A percentile compares a stretch with the other conserved stretches of the same genome.
These are phyloP conservation scores for Sporothrix sp. DNA, from an alignment of 2,329 filamentous ascomycete species.

Conservation along the genomic window DNA sequence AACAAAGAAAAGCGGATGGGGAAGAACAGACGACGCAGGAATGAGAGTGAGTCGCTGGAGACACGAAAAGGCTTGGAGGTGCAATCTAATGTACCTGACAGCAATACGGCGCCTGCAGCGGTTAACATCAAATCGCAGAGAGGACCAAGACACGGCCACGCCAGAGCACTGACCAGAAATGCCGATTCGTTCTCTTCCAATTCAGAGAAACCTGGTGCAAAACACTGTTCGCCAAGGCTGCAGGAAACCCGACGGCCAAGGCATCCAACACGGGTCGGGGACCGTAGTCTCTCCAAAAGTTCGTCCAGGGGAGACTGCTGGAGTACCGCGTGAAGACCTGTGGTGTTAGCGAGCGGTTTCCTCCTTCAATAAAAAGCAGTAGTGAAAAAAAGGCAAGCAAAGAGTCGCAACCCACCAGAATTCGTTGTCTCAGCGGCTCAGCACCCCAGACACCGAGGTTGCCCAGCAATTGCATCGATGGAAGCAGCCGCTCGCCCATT, in stretches of 20 bases:
- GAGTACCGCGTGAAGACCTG: slow-evolving; percentile 45
- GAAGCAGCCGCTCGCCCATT: slow-evolving; percentile 33
- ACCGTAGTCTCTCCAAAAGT: slow-evolving; percentile 28
- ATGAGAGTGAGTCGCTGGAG: slow-evolving; percentile 43
- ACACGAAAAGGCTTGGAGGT: slow-evolving; percentile 43
- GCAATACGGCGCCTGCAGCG: slow-evolving; percentile 12
- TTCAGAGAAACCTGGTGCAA: slow-evolving; percentile 24
- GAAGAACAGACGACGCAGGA: slow-evolving; percentile 32
- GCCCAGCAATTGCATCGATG: slow-evolving; percentile 28
- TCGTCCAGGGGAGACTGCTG: slow-evolving; percentile 37
- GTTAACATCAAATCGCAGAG: too few species aligned
- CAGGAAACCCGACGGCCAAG: slow-evolving; percentile 32
- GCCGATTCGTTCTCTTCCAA: slow-evolving; percentile 16
- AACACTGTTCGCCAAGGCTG: slow-evolving; percentile 26
- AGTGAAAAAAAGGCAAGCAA: background rate
- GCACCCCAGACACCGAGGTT: slow-evolving; percentile 42
- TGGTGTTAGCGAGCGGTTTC: slow-evolving; percentile 10
- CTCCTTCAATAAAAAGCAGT: too few species aligned
- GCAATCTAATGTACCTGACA: slow-evolving; percentile 33
- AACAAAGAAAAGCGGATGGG: slow-evolving; percentile 40
- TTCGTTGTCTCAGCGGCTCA: slow-evolving; percentile 42
- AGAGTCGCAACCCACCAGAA: slow-evolving; percentile 34
- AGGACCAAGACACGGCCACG: background rate
- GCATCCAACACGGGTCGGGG: slow-evolving; percentile 27
- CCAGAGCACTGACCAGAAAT: slow-evolving; percentile 19